Evolutionary conservation across 2,329 filamentous ascomycete species (phyloP), one percentile per base, ranked within the genome.

Genomic region (Monosporascus sp.): DNA sequence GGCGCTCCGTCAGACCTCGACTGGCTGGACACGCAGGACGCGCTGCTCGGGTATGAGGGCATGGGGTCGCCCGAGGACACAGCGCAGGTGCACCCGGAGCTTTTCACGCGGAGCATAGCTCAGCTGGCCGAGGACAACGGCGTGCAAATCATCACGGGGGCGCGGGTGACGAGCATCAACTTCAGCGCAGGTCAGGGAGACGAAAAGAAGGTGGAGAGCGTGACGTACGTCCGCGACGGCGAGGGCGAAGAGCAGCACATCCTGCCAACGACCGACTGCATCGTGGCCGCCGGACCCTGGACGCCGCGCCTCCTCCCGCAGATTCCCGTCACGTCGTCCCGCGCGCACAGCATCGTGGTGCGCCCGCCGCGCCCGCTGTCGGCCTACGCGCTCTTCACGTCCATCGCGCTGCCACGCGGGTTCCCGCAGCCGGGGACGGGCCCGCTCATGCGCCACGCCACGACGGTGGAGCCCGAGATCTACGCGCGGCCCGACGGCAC

Each of bases 41-140:
- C 36, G 61, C 86, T 54, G 69, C 70, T 43, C 39, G 62, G 58
- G 1, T 70, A 70, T 53, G 64, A 70, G 7, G 58, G 53, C n/a
- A 69, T 70, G 57, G 68, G 67, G 17, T 83, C 85, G 0, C 74
- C 74, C 1, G 62, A 68, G 6, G 82, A 85, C 50, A 91, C 88
- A 1, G 88, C 88, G 0, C 88, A 92, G 68, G 87, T 92, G 1
- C 88, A 92, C 63, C 88, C 88, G 0, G 89, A 84, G 61, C 80
- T 86, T 7, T 92, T 91, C 66, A 91, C 88, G 1, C 88, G 82
- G 0, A 79, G 80, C 20, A 89, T 91, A 78, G 86, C 85, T 3
- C 73, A 79, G 50, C 72, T 91, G 14, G 87, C 88, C 0, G 73
- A 81, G 57, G 85, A 88, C 43, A 75, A 75, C 52, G 82, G 83